Evolutionary conservation across 805 yeast genomes (phyloP), one percentile per base, ranked within the genome.

Genomic region (Tetrapisispora pingtungensis): DNA sequence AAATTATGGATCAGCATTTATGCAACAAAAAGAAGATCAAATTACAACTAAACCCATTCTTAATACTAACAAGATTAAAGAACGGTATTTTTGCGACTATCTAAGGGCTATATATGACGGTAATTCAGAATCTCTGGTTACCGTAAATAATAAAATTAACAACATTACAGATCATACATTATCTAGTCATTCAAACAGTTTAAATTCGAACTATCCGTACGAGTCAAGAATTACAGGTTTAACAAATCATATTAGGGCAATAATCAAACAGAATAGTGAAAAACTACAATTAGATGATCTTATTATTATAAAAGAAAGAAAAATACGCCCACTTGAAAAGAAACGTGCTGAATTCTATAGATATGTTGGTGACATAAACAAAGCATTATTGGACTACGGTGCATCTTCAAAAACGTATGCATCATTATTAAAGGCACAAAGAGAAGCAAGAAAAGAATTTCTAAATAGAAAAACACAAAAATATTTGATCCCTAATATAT

Each of bases 381-480:
- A 57, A n/a, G 51, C 62, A 6, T 47, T 57, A 14, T 36, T 56
- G 13, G 52, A 58, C 6, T 62, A 65, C 42, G 64, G 62, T 32
- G 57, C 60, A 26, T 69, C 66, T 34, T 71, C 65, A 52, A 67
- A 65, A 44, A 69, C 64, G 41, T 74, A 72, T 48, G 73, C 68
- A 49, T 66, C 66, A 45, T 60, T 72, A 18, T 55, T 73, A 47
- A 69, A 63, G 19, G 61, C 63, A 18, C 51, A 57, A 18, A 51
- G 53, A 36, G 52, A 50, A 41, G 52, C 49, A 43, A 53, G 47
- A 43, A 51, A 53, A 19, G 40, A 32, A 27, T 37, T 15, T 28
- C 12, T 37, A 20, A 6, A 3, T 3, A 18, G 19, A 10, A 22
- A 27, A 10, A 37, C 52, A 1, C 42, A 45, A 31, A 36, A 41